Percentiles rank a stretch among this genome's conserved stretches.
phyloP scores from a whole-genome alignment of 75 land plant species.

The Selaginella tamariscina region DNA sequence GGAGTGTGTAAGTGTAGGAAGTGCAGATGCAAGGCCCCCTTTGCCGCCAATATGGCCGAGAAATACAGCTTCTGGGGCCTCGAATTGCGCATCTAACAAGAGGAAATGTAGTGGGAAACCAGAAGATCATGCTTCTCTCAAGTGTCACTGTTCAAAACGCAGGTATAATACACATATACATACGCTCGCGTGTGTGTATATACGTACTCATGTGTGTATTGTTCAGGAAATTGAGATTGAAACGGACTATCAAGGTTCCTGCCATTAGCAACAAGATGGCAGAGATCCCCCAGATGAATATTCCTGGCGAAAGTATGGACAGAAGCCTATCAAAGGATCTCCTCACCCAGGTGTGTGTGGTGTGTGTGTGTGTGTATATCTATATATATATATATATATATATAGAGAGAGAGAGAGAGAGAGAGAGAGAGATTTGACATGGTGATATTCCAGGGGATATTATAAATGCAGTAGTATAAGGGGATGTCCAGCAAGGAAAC shows the following conservation, averaged over 20 bases:
- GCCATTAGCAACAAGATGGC: slow-evolving; percentile 66
- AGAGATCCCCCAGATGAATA: slow-evolving; percentile 84
- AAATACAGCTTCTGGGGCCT: neutral
- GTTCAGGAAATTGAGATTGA: slow-evolving; percentile 44
- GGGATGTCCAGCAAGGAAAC: slow-evolving; percentile 68
- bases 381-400: too few relatives aligned
- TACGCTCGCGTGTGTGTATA: neutral
- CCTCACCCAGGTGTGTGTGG: too few relatives aligned
- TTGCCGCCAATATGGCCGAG: neutral
- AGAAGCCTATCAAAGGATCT: slow-evolving; percentile 88
- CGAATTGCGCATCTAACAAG: neutral
- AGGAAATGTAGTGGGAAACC: neutral
- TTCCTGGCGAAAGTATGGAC: slow-evolving; percentile 84
- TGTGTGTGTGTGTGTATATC: too few relatives aligned
- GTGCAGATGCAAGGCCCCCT: neutral
- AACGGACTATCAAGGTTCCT: slow-evolving; percentile 50
- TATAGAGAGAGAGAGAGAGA: too few relatives aligned
- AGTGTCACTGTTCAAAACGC: slow-evolving; percentile 72
- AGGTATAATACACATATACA: slow-evolving; percentile 31
- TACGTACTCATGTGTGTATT: neutral
- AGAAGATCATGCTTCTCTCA: neutral
- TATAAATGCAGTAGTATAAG: slow-evolving; percentile 67
- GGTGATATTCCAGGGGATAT: slow-evolving; percentile 47
- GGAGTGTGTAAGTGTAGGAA: neutral
- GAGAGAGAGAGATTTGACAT: too few relatives aligned